These are phyloP conservation scores for Adiantum capillusveneris DNA, from an alignment of 75 land plant species.

Conservation along the genomic window DNA sequence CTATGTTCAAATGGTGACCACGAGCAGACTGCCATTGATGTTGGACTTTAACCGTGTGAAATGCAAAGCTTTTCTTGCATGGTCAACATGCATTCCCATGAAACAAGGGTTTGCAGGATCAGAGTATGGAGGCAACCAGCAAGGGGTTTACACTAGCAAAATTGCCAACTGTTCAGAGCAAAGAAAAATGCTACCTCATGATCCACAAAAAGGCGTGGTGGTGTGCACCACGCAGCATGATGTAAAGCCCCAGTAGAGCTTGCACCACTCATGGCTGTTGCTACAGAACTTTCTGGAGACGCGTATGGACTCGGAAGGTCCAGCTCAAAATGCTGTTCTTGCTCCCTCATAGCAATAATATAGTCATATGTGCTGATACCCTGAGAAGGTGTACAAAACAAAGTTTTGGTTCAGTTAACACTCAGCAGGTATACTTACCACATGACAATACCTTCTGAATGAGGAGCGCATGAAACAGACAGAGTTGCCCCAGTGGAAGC, in stretches of 20 bases:
- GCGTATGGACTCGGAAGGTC: constrained; percentile 54
- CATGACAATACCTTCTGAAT: constrained; percentile 77
- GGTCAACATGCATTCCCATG: no score
- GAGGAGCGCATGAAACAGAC: constrained; percentile 90
- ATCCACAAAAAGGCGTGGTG: constrained; percentile 79
- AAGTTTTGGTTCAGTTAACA: not conserved
- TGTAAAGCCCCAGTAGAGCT: constrained; percentile 71
- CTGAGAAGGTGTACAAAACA: constrained; percentile 20
- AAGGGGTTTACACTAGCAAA: no score
- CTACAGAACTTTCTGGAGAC: constrained; percentile 61
- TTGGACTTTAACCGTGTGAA: no score
- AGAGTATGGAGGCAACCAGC: no score
- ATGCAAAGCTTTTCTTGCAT: no score
- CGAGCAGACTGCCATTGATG: no score
- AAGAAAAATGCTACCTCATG: no score
- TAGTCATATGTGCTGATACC: constrained; percentile 98
- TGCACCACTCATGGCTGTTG: constrained; percentile 73
- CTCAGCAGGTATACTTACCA: no score
- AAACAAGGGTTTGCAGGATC: no score
- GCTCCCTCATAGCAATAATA: constrained; percentile 89
- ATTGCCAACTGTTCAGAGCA: no score
- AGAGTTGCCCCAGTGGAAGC: constrained; percentile 85
- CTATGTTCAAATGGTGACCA: no score
- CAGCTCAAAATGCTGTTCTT: constrained; percentile 48
- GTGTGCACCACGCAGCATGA: constrained; percentile 86